Conservation (phyloP, 306 rosid genomes). For the Castanea sativa region DNA sequence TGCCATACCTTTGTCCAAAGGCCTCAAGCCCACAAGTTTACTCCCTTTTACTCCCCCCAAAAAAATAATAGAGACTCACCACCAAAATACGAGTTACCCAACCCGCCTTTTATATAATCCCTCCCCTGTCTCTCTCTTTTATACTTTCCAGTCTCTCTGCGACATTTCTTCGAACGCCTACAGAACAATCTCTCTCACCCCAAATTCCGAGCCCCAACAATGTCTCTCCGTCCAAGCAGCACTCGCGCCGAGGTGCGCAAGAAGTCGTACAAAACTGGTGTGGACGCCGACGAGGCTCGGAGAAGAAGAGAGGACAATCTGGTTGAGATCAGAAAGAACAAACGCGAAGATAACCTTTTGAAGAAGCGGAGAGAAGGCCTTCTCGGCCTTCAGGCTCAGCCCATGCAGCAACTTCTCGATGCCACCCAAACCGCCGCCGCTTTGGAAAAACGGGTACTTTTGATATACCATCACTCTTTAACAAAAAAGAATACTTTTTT, state of each 20-base stretch:
- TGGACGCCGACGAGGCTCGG: conserved; percentile 62
- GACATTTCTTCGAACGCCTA: conserved; percentile 26
- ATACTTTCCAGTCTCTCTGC: background rate
- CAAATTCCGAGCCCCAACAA: conserved; percentile 2
- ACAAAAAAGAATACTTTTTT: no score
- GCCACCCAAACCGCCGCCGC: conserved; percentile 29
- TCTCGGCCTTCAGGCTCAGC: conserved; percentile 34
- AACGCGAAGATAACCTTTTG: conserved; percentile 53
- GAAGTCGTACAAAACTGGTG: conserved; percentile 63
- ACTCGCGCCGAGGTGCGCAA: conserved; percentile 51
- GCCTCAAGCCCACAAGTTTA: background rate
- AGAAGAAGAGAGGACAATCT: conserved; percentile 61
- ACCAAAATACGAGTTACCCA: background rate
- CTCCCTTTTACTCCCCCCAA: background rate
- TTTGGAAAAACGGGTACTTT: conserved; percentile 41
- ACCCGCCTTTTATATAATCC: background rate
- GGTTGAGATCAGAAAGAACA: conserved; percentile 67
- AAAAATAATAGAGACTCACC: background rate
- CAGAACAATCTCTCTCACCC: background rate
- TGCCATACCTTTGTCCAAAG: background rate
- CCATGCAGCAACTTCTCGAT: conserved; percentile 37
- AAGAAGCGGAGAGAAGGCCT: conserved; percentile 65
- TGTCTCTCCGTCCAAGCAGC: conserved; percentile 61
- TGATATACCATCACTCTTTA: background rate
- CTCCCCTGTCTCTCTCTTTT: background rate